Base-by-base conservation (phyloP, 2,329 filamentous ascomycete species). In the Clonostachys chloroleuca region DNA sequence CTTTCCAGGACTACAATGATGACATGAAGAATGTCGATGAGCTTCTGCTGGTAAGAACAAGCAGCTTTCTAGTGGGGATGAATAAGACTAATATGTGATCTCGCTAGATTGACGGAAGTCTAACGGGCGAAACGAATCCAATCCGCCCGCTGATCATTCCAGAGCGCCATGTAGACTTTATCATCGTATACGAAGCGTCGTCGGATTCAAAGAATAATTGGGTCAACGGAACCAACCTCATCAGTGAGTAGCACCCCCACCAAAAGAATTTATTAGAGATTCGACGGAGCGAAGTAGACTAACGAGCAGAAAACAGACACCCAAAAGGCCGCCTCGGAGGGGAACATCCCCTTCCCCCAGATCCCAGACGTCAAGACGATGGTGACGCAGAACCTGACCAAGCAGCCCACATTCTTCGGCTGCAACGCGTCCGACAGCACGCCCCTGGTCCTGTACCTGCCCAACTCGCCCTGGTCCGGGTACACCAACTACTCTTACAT, bases 111-210 rank as follows among this genome's bases (percentile, higher is more conserved):
- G 65, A 68, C 30, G 61, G 62, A 1, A 61, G 61, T 44, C 55
- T 66, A 18, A 49, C 55, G 0, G 58, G 62, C 1, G 60, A 67
- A 42, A 58, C 51, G 0, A 58, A 65, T 5, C 61, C 61, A 1
- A 50, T 65, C 1, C 58, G 58, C 0, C 55, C 56, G 1, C 42
- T 61, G 0, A 62, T 65, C 14, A 52, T 61, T 12, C 60, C 61
- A 1, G 55, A 55, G 1, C 54, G 62, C 2, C 43, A 50, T 2
- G 45, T 61, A 5, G 56, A 60, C 20, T 51, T 66, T 16, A 58
- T 66, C 35, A 59, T 65, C 17, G 56, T 60, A 0, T 66, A 62
- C 34, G 62, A 66, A 40, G 57, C 58, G 14, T 61, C 60, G 2
- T 54, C 53, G 0, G 60, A 62, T 12, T 50, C 59, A 0, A 17